These are phyloP conservation scores for Magnaporthiopsis poae DNA, from an alignment of 2,329 filamentous ascomycete species.

Conservation along the genomic window DNA sequence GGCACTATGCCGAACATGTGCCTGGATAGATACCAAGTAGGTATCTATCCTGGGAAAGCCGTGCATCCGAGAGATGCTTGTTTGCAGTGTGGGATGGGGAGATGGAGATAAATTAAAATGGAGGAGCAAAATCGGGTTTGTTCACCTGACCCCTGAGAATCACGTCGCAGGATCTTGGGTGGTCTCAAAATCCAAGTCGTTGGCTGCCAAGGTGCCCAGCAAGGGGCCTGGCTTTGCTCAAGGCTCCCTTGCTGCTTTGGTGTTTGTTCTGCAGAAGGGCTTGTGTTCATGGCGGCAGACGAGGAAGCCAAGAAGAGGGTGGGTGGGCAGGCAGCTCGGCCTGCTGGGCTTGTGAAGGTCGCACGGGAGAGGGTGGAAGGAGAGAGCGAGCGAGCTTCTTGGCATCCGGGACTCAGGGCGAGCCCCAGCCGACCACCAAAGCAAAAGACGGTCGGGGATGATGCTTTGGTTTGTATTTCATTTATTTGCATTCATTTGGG, in stretches of 20 bases:
- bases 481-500: background rate
- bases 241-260: background rate
- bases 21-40: too few relatives aligned
- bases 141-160: conserved; percentile 8
- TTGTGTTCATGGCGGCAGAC: background rate
- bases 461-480: background rate
- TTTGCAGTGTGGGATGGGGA: background rate
- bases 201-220: background rate
- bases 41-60: background rate
- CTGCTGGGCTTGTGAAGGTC: background rate
- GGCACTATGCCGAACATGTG: background rate
- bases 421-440: background rate
- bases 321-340: too few relatives aligned
- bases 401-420: background rate
- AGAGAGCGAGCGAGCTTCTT: background rate
- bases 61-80: background rate
- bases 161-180: background rate
- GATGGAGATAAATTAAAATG: background rate
- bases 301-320: background rate
- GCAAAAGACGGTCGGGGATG: background rate
- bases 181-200: background rate
- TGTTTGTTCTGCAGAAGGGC: background rate
- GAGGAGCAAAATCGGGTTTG: background rate
- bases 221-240: background rate
- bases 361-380: background rate